These are phyloP conservation scores for Pythium volutum DNA, from an alignment of 352 stramenopile species.

Conservation along the genomic window DNA sequence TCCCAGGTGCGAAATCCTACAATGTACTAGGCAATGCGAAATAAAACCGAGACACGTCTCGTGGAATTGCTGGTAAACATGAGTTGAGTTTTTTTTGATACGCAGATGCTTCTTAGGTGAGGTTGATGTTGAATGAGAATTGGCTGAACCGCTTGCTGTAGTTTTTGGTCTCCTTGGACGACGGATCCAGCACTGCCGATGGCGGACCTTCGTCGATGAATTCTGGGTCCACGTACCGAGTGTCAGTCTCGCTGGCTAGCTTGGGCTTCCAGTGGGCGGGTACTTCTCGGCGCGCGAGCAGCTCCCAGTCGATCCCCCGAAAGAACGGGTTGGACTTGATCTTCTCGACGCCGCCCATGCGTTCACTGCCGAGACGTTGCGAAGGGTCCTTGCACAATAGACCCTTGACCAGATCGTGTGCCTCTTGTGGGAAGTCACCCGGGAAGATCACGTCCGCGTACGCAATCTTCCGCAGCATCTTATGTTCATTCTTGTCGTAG, in stretches of 20 bases:
- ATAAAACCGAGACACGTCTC: too few species aligned
- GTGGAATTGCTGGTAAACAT: too few species aligned
- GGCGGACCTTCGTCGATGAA: slow-evolving; percentile 85
- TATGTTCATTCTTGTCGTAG: slow-evolving; percentile 88
- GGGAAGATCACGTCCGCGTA: slow-evolving; percentile 77
- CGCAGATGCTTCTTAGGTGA: slow-evolving; percentile 19
- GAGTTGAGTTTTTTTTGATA: not conserved
- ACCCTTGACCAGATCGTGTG: slow-evolving; percentile 69
- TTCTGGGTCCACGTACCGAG: slow-evolving; percentile 84
- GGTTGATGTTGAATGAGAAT: slow-evolving; percentile 89
- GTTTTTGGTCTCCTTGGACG: slow-evolving; percentile 50
- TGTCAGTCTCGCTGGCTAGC: slow-evolving; percentile 83
- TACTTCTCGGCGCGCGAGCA: slow-evolving; percentile 62
- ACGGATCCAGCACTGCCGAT: slow-evolving; percentile 78
- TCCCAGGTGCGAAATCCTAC: too few species aligned
- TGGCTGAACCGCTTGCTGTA: slow-evolving; percentile 87
- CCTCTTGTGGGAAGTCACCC: slow-evolving; percentile 69
- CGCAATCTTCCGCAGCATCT: slow-evolving; percentile 84
- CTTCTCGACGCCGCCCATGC: slow-evolving; percentile 55
- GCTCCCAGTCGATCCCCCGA: slow-evolving; percentile 69
- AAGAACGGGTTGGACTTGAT: slow-evolving; percentile 82
- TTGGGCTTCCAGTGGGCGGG: slow-evolving; percentile 82
- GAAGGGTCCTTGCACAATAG: slow-evolving; percentile 74
- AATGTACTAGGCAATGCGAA: too few species aligned
- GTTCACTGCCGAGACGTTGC: slow-evolving; percentile 60